Conservation (phyloP, 2,329 filamentous ascomycete species). For the Leptographium lundbergii region DNA sequence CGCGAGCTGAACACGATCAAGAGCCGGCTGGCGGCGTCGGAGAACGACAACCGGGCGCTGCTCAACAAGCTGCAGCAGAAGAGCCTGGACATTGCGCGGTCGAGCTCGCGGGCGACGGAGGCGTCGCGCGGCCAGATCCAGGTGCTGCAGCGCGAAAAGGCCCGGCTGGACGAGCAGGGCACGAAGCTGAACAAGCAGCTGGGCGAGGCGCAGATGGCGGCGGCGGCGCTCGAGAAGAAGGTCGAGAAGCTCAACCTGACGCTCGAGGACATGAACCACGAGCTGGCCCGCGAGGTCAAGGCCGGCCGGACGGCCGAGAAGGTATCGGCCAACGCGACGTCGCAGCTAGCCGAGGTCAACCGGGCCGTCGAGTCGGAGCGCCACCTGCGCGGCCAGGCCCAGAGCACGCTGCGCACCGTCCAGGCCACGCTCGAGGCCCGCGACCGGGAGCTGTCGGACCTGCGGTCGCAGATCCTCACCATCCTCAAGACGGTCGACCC, state of each 20-base stretch:
- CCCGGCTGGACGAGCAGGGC: conserved; percentile 70
- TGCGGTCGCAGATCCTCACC: conserved; percentile 66
- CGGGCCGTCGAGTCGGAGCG: conserved; percentile 82
- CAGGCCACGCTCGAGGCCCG: conserved; percentile 68
- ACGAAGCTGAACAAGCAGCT: conserved; percentile 71
- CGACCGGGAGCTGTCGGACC: conserved; percentile 68
- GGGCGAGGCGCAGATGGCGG: conserved; percentile 69
- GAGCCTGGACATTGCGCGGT: conserved; percentile 87
- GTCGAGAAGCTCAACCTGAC: conserved; percentile 83
- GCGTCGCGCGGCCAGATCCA: conserved; percentile 65
- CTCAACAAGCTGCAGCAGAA: conserved; percentile 97
- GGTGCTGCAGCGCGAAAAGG: conserved; percentile 71
- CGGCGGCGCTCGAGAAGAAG: conserved; percentile 82
- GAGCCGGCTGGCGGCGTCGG: conserved; percentile 76
- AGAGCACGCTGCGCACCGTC: conserved; percentile 70
- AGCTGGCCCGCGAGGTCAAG: conserved; percentile 82
- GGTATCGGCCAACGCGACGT: conserved; percentile 62
- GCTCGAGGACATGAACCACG: conserved; percentile 85
- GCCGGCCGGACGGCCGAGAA: conserved; percentile 84
- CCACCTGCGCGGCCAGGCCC: conserved; percentile 72
- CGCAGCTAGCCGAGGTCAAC: conserved; percentile 80
- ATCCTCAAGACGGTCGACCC: conserved; percentile 83
- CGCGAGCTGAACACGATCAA: conserved; percentile 84
- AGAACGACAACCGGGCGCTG: conserved; percentile 91
- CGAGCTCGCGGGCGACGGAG: conserved; percentile 74